Conservation (phyloP, 352 stramenopile genomes). For the Phytopythium sindhum region DNA sequence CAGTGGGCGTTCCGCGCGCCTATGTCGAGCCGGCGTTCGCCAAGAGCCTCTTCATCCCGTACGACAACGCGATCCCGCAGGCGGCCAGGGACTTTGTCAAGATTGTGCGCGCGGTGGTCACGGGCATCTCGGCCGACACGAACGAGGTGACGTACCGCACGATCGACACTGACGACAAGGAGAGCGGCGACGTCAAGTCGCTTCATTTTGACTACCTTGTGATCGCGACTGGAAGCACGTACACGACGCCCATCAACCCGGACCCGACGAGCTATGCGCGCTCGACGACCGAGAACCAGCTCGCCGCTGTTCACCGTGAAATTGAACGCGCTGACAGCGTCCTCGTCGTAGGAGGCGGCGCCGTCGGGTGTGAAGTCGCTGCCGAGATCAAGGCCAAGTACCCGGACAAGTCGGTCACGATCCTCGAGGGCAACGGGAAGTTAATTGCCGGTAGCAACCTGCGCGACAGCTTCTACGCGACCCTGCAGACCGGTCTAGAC, state of each 20-base stretch:
- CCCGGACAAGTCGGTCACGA: slow-evolving; percentile 49
- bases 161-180: slow-evolving; percentile 26
- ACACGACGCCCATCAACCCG: slow-evolving; percentile 42
- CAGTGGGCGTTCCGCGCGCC: slow-evolving; percentile 41
- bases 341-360: slow-evolving; percentile 47
- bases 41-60: slow-evolving; percentile 63
- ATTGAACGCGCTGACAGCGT: slow-evolving; percentile 44
- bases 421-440: slow-evolving; percentile 31
- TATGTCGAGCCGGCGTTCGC: slow-evolving; percentile 47
- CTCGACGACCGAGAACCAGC: slow-evolving; percentile 17
- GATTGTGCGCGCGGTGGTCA: slow-evolving; percentile 39
- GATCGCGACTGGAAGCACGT: slow-evolving; percentile 41
- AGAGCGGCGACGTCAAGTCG: slow-evolving; percentile 12
- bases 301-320: slow-evolving; percentile 23
- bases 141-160: slow-evolving; percentile 39
- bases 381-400: slow-evolving; percentile 42
- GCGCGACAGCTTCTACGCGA: slow-evolving; percentile 40
- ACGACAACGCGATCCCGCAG: slow-evolving; percentile 53
- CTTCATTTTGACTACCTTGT: slow-evolving; percentile 45
- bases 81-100: slow-evolving; percentile 24
- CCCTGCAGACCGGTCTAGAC: slow-evolving; percentile 26
- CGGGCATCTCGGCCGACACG: slow-evolving; percentile 15
- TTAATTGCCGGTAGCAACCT: slow-evolving; percentile 34
- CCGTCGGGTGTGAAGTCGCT: slow-evolving; percentile 51
- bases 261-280: slow-evolving; percentile 20